Evolutionary conservation across 2,329 filamentous ascomycete genomes (phyloP), one percentile per base, ranked within the genome.

Genomic region (Coniochaeta hoffmannii): DNA sequence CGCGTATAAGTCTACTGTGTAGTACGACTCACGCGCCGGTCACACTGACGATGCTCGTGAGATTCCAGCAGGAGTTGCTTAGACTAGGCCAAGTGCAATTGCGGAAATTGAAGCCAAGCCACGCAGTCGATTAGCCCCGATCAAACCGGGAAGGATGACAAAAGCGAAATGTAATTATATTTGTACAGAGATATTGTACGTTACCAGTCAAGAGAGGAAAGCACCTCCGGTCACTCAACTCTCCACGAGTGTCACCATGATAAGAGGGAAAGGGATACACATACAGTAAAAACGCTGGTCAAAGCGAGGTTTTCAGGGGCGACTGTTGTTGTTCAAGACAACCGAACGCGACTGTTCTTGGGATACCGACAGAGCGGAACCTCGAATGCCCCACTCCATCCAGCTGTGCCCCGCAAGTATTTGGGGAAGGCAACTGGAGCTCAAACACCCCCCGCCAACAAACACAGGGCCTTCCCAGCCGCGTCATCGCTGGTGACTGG

Each of bases 401-500:
- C 19, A 19, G 35, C 10, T 17, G 19, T 46, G 41, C 41, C 22
- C 41, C 41, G 22, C 36, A 41, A 41, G 17, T 4, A n/a, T 36
- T 36, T n/a, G 12, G 19, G 36, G 17, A 41, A 41, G 36, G 36
- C 46, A n/a, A n/a, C n/a, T n/a, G 36, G 26, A 50, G 24, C 49
- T 34, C 28, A 31, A 26, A 4, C 49, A 51, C 26, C 49, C 26
- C 49, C 49, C 41, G 11, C 41, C 41, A 46, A 19, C 11, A 7
- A 17, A 17, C 49, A 51, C n/a, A n/a, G n/a, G 28, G 28, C 26
- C 32, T 51, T 28, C 30, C 7, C 49, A 51, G 49, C 49, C 49
- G 49, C 49, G 49, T 34, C 49, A 51, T 51, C 49, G 26, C 49
- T 34, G 49, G 17, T 51, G 28, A 34, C 49, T 51, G 24, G 22